Percentiles rank a stretch among this genome's conserved stretches.
phyloP scores from a whole-genome alignment of 179 eudicot genomes.

The Camellia oleifera region DNA sequence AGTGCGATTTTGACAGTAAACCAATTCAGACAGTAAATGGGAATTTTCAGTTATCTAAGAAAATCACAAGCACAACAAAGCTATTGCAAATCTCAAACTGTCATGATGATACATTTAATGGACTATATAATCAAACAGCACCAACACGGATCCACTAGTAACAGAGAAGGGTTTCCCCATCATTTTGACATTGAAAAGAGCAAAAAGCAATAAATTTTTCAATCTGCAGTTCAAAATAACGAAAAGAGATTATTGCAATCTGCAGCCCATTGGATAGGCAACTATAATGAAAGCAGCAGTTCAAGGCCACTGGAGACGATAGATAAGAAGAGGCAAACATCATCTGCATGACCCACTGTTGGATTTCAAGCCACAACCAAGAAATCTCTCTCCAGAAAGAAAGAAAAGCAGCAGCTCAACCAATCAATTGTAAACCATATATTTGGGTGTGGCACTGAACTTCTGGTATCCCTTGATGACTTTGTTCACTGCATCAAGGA shows the following conservation, averaged over 20 bases:
- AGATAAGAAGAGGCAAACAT: no score
- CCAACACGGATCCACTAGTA: no score
- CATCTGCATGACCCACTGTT: neutral
- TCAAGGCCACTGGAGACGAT: neutral
- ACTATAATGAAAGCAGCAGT: neutral
- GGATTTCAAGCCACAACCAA: neutral
- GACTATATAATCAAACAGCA: neutral
- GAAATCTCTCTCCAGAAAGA: neutral
- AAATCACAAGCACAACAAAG: neutral
- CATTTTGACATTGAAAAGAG: neutral
- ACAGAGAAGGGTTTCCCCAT: no score
- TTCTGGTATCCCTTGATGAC: conserved; percentile 96
- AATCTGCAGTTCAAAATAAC: neutral
- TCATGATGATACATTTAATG: neutral
- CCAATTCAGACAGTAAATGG: neutral
- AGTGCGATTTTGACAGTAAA: neutral
- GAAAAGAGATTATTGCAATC: neutral
- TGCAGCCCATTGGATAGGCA: neutral
- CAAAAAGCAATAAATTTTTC: neutral
- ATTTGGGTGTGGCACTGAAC: conserved; percentile 96
- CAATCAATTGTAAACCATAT: conserved; percentile 88
- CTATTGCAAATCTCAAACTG: neutral
- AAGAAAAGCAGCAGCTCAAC: neutral
- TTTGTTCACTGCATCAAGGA: conserved; percentile 91
- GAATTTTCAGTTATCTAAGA: neutral